Base-by-base conservation (phyloP, 768 basidiomycete species). In the Leucogyrophana mollusca region DNA sequence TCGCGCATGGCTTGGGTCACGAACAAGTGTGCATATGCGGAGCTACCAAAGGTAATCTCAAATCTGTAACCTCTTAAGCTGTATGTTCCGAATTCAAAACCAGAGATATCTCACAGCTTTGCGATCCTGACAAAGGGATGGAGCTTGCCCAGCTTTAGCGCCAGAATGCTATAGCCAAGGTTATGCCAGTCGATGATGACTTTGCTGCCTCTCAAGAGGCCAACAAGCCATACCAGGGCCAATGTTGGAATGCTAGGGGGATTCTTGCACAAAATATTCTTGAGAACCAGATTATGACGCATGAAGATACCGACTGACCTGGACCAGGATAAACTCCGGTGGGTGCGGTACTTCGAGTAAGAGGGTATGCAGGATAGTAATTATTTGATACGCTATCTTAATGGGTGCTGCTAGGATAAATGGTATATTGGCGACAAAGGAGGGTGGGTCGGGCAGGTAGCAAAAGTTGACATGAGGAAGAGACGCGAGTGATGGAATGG, bases 171-270 rank as follows among this genome's bases (percentile, higher is more conserved):
- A 62, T 92, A 94, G 14, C 96, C 96, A 20, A 95, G 79, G 64
- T 99, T 99, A 63, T 99, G 96, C 96, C 96, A 99, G 68, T 99
- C 96, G 45, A 99, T 94, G 49, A 99, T 89, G 54, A 99, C 73
- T 56, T 89, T 91, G 54, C 85, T 86, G 3, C 88, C 85, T 14
- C 82, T 76, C 13, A 91, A 56, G 16, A 70, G 60, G 17, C 79
- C 78, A 1, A 85, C 82, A 21, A 93, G 64, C 75, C 89, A 88
- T 3, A 90, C 91, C 16, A 98, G 70, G 2, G 85, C 84, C 14
- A 99, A 78, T 0, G 94, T 94, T 1, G 96, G 96, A 30, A 99
- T 94, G 49, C 89, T 90, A 8, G 96, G 96, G 21, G 96, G 96
- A 59, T 98, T 99, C 92, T 99, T 59, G 4, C 14, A 9, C 14